Evolutionary conservation across 2,329 filamentous ascomycete species (phyloP).

Genomic region (Beauveria sp.): DNA sequence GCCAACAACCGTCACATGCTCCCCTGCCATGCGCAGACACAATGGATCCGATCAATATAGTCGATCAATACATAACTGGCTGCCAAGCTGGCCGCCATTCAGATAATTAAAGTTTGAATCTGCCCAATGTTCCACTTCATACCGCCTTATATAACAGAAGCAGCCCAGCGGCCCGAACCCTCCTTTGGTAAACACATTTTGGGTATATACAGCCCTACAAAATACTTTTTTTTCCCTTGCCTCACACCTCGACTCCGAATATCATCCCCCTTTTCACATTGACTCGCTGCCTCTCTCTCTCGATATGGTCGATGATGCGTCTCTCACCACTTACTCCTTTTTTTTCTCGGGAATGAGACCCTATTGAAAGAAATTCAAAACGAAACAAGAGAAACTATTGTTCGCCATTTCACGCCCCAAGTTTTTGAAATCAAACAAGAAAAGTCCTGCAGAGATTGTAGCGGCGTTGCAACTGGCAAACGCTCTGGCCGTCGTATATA

Average conservation of each 20-base stretch:
- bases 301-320: neutral
- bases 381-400: neutral
- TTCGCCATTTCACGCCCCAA: slow-evolving; percentile 2
- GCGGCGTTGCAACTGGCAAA: slow-evolving; percentile 5
- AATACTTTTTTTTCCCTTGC: neutral
- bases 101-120: neutral
- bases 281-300: neutral
- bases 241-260: neutral
- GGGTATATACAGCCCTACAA: slow-evolving; percentile 9
- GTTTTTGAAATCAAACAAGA: neutral
- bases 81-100: neutral
- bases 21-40: neutral
- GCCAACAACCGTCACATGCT: neutral
- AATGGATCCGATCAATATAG: neutral
- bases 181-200: neutral
- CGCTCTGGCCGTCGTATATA: neutral
- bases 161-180: neutral
- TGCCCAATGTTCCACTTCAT: neutral
- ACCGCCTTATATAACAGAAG: slow-evolving; percentile 2
- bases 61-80: neutral
- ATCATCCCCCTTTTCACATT: neutral
- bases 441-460: slow-evolving; percentile 1
- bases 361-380: neutral
- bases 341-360: neutral
- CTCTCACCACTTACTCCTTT: neutral